Conservation (phyloP, 345 rosid species). For the Salix udensis region DNA sequence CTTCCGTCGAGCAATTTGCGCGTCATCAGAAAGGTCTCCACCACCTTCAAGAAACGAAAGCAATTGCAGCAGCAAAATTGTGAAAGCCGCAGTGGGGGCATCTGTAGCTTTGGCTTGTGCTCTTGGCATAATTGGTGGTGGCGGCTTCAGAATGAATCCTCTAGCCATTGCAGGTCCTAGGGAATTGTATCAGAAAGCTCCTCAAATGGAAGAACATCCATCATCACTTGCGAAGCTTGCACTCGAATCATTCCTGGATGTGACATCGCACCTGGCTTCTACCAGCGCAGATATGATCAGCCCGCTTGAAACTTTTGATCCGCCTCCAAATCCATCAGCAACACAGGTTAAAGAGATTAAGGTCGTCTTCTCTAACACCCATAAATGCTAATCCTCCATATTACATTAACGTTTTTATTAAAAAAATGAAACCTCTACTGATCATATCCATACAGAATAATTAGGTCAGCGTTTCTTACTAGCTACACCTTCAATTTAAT, state of each 20-base stretch:
- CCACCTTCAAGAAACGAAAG: slow-evolving; percentile 21
- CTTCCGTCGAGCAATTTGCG: slow-evolving; percentile 12
- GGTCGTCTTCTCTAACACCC: slow-evolving; percentile 22
- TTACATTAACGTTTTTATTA: background rate
- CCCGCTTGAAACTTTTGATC: slow-evolving; percentile 2
- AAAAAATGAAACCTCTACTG: background rate
- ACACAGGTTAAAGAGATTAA: slow-evolving; percentile 40
- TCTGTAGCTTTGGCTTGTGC: slow-evolving; percentile 49
- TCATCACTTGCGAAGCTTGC: slow-evolving; percentile 39
- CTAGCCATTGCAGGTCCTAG: slow-evolving; percentile 44
- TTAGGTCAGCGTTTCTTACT: background rate
- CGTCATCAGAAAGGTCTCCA: slow-evolving; percentile 14
- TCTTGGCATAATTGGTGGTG: slow-evolving; percentile 35
- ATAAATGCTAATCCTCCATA: background rate
- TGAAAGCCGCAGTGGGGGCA: slow-evolving; percentile 28
- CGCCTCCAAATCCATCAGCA: slow-evolving; percentile 41
- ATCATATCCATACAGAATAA: background rate
- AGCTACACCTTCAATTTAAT: background rate
- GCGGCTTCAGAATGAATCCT: slow-evolving; percentile 30
- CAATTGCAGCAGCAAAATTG: background rate
- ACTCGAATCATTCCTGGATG: slow-evolving; percentile 53
- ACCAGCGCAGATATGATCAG: slow-evolving; percentile 11
- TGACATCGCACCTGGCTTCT: slow-evolving; percentile 42
- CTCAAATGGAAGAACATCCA: slow-evolving; percentile 18
- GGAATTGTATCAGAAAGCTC: slow-evolving; percentile 40